These are phyloP conservation scores for Amphicarpaea edgeworthii DNA, from an alignment of 306 rosid genomes.

Conservation along the genomic window DNA sequence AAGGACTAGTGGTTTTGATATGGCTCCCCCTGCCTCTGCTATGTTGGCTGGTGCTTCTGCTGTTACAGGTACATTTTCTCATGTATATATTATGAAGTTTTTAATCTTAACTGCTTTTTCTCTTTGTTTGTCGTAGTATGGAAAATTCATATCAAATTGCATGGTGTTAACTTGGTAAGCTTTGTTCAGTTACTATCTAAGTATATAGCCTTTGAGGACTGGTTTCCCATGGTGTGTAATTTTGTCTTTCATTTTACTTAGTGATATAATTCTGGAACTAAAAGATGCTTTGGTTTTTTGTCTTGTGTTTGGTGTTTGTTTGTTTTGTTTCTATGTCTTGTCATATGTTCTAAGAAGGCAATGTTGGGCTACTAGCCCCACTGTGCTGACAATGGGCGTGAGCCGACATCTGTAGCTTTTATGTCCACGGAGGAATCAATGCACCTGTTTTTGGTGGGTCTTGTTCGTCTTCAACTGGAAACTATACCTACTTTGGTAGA, in stretches of 20 bases:
- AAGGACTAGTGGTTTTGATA: constrained; percentile 98
- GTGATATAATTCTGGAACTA: constrained; percentile 93
- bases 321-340: constrained; percentile 97
- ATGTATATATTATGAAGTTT: constrained; percentile 43
- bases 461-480: constrained; percentile 96
- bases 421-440: constrained; percentile 95
- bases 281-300: constrained; percentile 91
- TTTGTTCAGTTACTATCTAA: constrained; percentile 69
- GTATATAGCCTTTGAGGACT: constrained; percentile 57
- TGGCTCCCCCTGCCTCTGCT: constrained; percentile 98
- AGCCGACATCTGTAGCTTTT: constrained; percentile 99
- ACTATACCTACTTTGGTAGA: constrained; percentile 93
- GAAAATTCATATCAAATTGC: constrained; percentile 93
- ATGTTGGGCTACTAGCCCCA: constrained; percentile 99
- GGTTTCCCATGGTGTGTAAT: constrained; percentile 65
- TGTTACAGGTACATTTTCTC: constrained; percentile 75
- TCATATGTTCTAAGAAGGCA: constrained; percentile 97
- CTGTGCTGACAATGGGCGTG: constrained; percentile 99
- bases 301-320: constrained; percentile 98
- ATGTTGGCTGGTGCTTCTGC: constrained; percentile 68
- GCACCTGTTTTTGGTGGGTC: constrained; percentile 99
- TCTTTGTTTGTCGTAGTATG: constrained; percentile 84
- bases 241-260: constrained; percentile 64
- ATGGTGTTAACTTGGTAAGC: constrained; percentile 94
- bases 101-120: constrained; percentile 71